Base-by-base conservation (phyloP, 2,329 filamentous ascomycete species). In the Daldinia sp. region DNA sequence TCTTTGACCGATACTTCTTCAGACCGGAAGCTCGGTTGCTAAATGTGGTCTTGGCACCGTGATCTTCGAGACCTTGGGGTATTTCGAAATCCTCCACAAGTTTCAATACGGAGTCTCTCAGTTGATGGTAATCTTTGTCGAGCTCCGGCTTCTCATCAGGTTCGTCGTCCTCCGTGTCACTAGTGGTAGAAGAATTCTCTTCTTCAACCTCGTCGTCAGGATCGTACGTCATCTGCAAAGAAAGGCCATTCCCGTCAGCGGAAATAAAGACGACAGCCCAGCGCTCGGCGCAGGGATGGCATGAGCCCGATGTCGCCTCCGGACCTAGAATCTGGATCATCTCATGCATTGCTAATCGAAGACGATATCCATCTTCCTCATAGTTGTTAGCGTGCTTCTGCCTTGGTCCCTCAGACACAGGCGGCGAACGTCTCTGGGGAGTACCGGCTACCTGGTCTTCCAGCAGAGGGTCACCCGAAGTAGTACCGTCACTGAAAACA, bases 181-280 rank as follows among this genome's bases (percentile, higher is more conserved):
- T 87, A 5, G 83, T 85, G 4, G 84, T 85, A 10, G 84, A 88
- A 45, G 82, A 83, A 45, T 85, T 84, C 13, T 91, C 88, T 30
- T 87, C 83, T 27, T 90, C 88, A 1, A 81, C 77, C 34, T 90
- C 86, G 45, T 89, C 85, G 63, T 90, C 87, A 1, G 84, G 83
- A 63, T 87, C 91, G 75, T 91, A 92, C 34, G 83, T 87, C 89
- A 93, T 91, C 45, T 89, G 84, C 2, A 88, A 85, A 6, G 88
- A 89, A 37, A 96, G 79, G 52, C 82, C 82, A 71, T 87, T 88
- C 29, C 92, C 91, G 74, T 93, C 88, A 0, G 87, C 78, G 0
- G 90, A 90, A 58, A 96, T 86, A 71, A 94, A 94, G 7, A 96
- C 80, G 5, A 95, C 89, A 3, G 90, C 86, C 93, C 93, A 96